A percentile compares a stretch with the other conserved stretches of the same genome.
These are phyloP conservation scores for Rasamsonia emersonii DNA, from an alignment of 2,329 filamentous ascomycete genomes.

Conservation along the genomic window DNA sequence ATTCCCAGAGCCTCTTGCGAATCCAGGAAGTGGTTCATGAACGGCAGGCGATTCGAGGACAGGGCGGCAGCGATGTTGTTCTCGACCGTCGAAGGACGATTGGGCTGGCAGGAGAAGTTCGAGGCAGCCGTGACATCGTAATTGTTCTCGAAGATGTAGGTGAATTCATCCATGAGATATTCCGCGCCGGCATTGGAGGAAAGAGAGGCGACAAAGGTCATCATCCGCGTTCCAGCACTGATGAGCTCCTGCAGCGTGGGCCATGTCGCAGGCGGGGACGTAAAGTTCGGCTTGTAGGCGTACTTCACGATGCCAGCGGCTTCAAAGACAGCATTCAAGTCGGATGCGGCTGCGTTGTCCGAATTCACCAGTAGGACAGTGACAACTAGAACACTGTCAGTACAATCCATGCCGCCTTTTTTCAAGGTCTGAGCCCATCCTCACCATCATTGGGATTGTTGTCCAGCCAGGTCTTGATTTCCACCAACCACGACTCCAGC, in stretches of 20 bases:
- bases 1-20: constrained; percentile 45
- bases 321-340: constrained; percentile 49
- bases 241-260: constrained; percentile 66
- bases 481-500: constrained; percentile 54
- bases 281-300: constrained; percentile 49
- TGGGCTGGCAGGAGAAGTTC: constrained; percentile 64
- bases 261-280: constrained; percentile 46
- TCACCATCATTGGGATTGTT: constrained; percentile 55
- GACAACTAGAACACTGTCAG: constrained; percentile 42
- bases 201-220: constrained; percentile 58
- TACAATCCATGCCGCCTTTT: constrained; percentile 4
- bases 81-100: constrained; percentile 51
- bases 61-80: constrained; percentile 44
- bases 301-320: constrained; percentile 52
- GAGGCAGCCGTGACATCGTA: constrained; percentile 55
- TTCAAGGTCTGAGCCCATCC: constrained; percentile 1
- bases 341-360: constrained; percentile 47
- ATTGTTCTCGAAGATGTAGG: constrained; percentile 59
- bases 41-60: constrained; percentile 52
- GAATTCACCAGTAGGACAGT: constrained; percentile 67
- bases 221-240: constrained; percentile 52
- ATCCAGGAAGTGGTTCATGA: constrained; percentile 78
- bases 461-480: constrained; percentile 62
- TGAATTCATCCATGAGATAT: constrained; percentile 37
- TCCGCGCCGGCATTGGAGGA: constrained; percentile 27